Percentiles rank a stretch among this genome's conserved stretches.
These are phyloP conservation scores for Eustoma russellianum DNA, from an alignment of 257 asterid genomes.

Conservation along the genomic window DNA sequence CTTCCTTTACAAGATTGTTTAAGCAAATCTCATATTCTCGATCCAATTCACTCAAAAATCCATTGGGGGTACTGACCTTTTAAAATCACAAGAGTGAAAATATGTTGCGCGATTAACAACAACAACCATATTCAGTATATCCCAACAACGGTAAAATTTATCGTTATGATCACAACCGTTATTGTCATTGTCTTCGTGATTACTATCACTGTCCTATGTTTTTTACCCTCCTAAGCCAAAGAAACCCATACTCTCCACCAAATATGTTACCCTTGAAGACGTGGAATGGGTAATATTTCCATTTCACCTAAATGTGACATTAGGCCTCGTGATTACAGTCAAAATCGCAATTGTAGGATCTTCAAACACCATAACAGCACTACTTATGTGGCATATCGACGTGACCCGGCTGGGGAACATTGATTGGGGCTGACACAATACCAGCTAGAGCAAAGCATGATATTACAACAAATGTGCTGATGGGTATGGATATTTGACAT, in stretches of 20 bases:
- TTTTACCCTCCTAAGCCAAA: conserved; percentile 44
- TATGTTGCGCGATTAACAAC: conserved; percentile 28
- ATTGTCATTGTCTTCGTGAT: conserved; percentile 15
- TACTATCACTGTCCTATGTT: conserved; percentile 16
- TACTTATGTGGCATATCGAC: conserved; percentile 27
- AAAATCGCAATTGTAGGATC: conserved; percentile 47
- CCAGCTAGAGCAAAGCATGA: conserved; percentile 44
- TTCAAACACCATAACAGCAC: conserved; percentile 30
- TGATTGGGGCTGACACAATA: conserved; percentile 24
- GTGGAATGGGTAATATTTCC: conserved; percentile 6
- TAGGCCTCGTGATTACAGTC: conserved; percentile 33
- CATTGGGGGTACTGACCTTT: too few relatives aligned
- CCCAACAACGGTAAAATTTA: too few relatives aligned
- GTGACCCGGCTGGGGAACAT: conserved; percentile 28
- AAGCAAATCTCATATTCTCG: too few relatives aligned
- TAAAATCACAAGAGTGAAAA: conserved; percentile 19
- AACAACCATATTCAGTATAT: too few relatives aligned
- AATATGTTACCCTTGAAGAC: conserved; percentile 24
- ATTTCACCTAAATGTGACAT: conserved; percentile 32
- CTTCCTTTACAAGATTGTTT: too few relatives aligned
- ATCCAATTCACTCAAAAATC: too few relatives aligned
- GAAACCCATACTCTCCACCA: conserved; percentile 37
- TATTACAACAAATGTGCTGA: conserved; percentile 18
- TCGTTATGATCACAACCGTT: conserved; percentile 19
- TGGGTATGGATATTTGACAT: conserved; percentile 16